Base-by-base conservation (phyloP, 306 rosid species). In the Begonia peltatifolia region DNA sequence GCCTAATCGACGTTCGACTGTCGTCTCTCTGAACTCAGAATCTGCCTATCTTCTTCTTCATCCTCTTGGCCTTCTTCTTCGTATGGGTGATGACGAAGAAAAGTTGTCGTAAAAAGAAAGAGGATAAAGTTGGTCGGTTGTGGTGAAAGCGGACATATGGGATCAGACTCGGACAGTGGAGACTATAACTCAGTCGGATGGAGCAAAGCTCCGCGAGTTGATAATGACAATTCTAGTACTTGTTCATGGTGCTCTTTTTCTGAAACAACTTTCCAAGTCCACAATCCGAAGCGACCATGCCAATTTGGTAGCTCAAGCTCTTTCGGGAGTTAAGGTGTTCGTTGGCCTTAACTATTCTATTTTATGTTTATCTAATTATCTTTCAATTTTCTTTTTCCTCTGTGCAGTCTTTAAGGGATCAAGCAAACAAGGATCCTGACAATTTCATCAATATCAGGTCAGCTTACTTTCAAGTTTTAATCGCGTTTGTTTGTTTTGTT, bases 241-340 rank as follows among this genome's bases (percentile, higher is more conserved):
- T 20, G 57, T 92, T 9, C 96, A 95, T 14, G 96, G 99, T 11
- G 96, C 89, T n/a, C 76, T 92, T 36, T 71, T 92, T 66, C 78
- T 92, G 5, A 92, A 86, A 49, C 86, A 90, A 11, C 84, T 92
- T 25, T 77, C 88, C n/a, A 86, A 86, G 78, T 80, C 94, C 70
- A 86, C 99, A 58, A 83, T 96, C 8, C 96, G 99, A 42, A 79
- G 99, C 96, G 99, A 92, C 80, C 99, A 86, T 71, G 78, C 99
- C 36, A 78, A 85, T 53, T 56, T 76, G 38, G 94, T 86, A 20
- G 35, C 94, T 11, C 76, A 79, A 8, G 81, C 99, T 12, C 93
- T 92, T 68, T 55, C 87, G 38, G 99, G 96, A 64, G 81, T 86
- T 73, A 92, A 83, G 80, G 87, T 76, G 47, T 22, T 20, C 42